Conservation (phyloP, 495 filamentous ascomycete species). For the Rostrohypoxylon terebratum region DNA sequence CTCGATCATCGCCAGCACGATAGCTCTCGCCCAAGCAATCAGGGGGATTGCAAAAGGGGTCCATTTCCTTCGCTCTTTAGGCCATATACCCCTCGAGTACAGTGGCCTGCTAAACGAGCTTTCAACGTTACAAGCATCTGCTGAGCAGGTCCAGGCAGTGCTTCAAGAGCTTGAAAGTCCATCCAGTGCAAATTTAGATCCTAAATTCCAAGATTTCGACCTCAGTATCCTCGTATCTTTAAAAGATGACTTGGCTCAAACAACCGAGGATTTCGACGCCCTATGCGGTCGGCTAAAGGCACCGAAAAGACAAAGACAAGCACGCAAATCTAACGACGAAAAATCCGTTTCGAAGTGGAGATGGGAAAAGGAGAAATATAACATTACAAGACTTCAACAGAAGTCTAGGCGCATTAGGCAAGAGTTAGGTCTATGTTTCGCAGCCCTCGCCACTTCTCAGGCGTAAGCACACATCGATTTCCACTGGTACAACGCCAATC, state of each 20-base stretch:
- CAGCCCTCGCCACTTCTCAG: not conserved
- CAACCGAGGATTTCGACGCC: not conserved
- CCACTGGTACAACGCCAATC: not conserved
- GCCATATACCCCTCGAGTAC: not conserved
- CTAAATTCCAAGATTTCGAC: not conserved
- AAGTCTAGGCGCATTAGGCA: not conserved
- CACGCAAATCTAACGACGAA: not conserved
- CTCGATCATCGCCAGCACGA: not conserved
- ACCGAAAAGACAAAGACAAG: not conserved
- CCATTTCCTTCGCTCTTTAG: not conserved
- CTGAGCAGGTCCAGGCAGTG: not conserved
- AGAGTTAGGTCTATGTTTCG: not conserved
- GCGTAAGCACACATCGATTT: not conserved
- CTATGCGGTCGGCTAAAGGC: not conserved
- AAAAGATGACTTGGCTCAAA: not conserved
- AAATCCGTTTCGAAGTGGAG: not conserved
- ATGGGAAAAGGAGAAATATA: not conserved
- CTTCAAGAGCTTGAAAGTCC: not conserved
- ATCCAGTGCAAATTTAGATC: not conserved
- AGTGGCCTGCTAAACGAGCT: not conserved
- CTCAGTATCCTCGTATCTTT: not conserved
- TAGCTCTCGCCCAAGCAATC: not conserved
- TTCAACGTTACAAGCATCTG: not conserved
- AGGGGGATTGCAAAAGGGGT: not conserved
- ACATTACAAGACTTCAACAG: not conserved